Evolutionary conservation across 192 early-diverging fungal genomes (phyloP).

Genomic region (Lobosporangium transversale): DNA sequence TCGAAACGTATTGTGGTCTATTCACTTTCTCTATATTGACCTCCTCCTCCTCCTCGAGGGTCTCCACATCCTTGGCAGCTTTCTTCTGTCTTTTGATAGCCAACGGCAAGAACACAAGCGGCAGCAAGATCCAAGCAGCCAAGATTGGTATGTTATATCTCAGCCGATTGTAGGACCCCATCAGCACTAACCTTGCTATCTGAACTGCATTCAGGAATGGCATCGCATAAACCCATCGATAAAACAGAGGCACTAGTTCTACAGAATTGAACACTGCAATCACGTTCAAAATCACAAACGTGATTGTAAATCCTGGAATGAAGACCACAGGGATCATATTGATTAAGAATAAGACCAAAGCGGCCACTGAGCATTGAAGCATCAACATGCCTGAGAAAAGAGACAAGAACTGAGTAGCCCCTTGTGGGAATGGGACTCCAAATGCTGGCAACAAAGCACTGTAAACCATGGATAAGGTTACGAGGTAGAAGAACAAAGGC

Average conservation of each 20-base stretch:
- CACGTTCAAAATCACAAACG: conserved; percentile 50
- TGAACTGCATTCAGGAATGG: conserved; percentile 61
- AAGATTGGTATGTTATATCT: conserved; percentile 52
- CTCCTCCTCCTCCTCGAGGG: conserved; percentile 11
- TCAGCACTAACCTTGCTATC: conserved; percentile 53
- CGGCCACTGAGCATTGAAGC: conserved; percentile 28
- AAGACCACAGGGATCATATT: conserved; percentile 39
- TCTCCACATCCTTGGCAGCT: conserved; percentile 3
- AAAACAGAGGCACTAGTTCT: conserved; percentile 53
- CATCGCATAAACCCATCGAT: conserved; percentile 52
- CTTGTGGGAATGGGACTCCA: conserved; percentile 27
- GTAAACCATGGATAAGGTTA: conserved; percentile 23
- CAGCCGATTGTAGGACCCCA: conserved; percentile 54
- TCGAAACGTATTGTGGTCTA: too few species aligned
- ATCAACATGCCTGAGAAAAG: conserved; percentile 44
- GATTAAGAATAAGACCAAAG: conserved; percentile 48
- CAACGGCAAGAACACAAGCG: conserved; percentile 32
- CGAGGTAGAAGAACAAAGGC: conserved; percentile 20
- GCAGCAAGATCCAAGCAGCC: conserved; percentile 46
- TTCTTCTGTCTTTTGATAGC: conserved; percentile 41
- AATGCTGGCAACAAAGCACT: conserved; percentile 23
- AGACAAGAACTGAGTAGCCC: conserved; percentile 30
- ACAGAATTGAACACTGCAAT: conserved; percentile 49
- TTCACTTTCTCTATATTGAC: too few species aligned
- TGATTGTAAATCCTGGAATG: conserved; percentile 41